phyloP scores from a whole-genome alignment of 345 rosid genomes.

The Sonneratia caseolaris region DNA sequence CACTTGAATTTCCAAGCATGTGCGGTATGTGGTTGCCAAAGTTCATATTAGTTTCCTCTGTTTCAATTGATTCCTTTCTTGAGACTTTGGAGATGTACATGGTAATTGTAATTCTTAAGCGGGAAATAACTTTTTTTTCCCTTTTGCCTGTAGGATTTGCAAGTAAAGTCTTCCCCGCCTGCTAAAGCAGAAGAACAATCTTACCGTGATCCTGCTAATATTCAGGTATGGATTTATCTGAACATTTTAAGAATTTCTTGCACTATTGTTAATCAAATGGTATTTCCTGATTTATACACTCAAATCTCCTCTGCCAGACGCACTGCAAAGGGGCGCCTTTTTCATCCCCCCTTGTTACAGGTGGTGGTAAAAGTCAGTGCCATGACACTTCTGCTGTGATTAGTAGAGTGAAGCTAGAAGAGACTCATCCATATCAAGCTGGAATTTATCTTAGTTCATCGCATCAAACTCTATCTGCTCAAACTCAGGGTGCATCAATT shows the following conservation, averaged over 20 bases:
- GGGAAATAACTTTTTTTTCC: background rate
- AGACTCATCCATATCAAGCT: background rate
- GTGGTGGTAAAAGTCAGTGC: background rate
- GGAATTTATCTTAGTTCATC: background rate
- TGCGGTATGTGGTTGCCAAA: background rate
- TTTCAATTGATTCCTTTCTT: background rate
- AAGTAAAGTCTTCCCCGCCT: slow-evolving; percentile 27
- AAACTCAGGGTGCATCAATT: background rate
- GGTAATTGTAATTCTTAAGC: background rate
- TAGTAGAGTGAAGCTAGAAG: background rate
- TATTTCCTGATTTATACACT: background rate
- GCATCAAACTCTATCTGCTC: background rate
- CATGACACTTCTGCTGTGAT: slow-evolving; percentile 1
- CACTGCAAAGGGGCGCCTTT: background rate
- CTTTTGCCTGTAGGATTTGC: slow-evolving; percentile 26
- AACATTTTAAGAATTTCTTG: background rate
- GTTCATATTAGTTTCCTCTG: background rate
- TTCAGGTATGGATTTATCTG: slow-evolving; percentile 20
- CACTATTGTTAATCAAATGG: background rate
- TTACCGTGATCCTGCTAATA: slow-evolving; percentile 27
- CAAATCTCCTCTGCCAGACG: background rate
- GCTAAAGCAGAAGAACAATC: slow-evolving; percentile 19
- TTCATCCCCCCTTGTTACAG: background rate
- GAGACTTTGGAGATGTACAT: background rate
- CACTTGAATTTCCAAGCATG: background rate